Percentiles rank a stretch among this genome's conserved stretches.
Conservation (phyloP, 2,329 filamentous ascomycete species). For the Xylaria digitata region DNA sequence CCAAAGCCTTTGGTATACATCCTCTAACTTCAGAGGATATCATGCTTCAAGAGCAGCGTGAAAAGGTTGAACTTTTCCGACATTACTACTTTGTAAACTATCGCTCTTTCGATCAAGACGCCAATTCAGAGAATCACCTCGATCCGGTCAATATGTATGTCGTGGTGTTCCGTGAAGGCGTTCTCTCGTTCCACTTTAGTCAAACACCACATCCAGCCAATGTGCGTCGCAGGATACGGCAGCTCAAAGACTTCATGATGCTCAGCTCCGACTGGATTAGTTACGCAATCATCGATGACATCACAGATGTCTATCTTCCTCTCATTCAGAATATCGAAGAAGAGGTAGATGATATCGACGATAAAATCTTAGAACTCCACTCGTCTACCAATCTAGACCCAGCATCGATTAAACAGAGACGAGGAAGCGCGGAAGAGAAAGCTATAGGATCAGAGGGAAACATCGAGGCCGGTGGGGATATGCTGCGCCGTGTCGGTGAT, state of each 20-base stretch:
- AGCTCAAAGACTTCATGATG: slow-evolving; percentile 92
- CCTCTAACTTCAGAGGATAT: slow-evolving; percentile 96
- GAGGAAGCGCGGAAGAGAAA: slow-evolving; percentile 58
- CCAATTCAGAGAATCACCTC: slow-evolving; percentile 86
- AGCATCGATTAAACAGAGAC: slow-evolving; percentile 53
- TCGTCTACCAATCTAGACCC: slow-evolving; percentile 61
- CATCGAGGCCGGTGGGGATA: slow-evolving; percentile 73
- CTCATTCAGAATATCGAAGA: slow-evolving; percentile 93
- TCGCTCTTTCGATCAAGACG: slow-evolving; percentile 95
- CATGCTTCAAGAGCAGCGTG: slow-evolving; percentile 94
- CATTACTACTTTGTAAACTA: slow-evolving; percentile 99
- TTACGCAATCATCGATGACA: slow-evolving; percentile 97
- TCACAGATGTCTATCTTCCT: slow-evolving; percentile 94
- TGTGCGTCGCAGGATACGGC: slow-evolving; percentile 90
- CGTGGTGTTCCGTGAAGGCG: slow-evolving; percentile 93
- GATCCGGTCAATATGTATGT: slow-evolving; percentile 98
- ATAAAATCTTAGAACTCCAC: slow-evolving; percentile 86
- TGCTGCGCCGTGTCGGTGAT: slow-evolving; percentile 92
- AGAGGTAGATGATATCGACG: slow-evolving; percentile 97
- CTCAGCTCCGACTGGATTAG: slow-evolving; percentile 97
- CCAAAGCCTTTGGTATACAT: slow-evolving; percentile 94
- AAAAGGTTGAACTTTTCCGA: slow-evolving; percentile 97
- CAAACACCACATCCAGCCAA: slow-evolving; percentile 96
- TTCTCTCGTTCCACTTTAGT: slow-evolving; percentile 97
- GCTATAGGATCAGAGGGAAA: slow-evolving; percentile 58